Evolutionary conservation across 352 stramenopile genomes (phyloP), one percentile per base, ranked within the genome.

Genomic region (Pythium rhizo-oryzae): DNA sequence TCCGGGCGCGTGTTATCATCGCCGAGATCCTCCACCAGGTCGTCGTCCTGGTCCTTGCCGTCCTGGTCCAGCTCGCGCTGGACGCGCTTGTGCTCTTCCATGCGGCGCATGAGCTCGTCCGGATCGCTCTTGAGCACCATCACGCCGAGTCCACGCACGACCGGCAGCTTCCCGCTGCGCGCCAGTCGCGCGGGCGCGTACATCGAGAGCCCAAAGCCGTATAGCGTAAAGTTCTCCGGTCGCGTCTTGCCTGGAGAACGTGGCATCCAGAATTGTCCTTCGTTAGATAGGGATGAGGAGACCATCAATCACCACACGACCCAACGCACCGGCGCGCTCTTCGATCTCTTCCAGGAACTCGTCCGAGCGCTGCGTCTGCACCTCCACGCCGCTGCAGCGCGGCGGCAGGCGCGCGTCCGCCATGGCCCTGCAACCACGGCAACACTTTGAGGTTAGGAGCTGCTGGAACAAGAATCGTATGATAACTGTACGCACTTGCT

Each of bases 81-180:
- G 28, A 89, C 78, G 51, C 84, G 80, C 67, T 92, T 92, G 47
- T 70, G 84, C 62, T 89, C 77, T 60, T 92, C 80, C 12, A 90
- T 82, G 46, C 76, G 72, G 39, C 78, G 78, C 81, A 92, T 87
- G 46, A 85, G 53, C 8, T 90, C 80, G 35, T 79, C 67, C 8
- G 77, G 71, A 56, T 88, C 76, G 11, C 61, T 79, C 37, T 78
- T 67, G 30, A 88, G 50, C 23, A 81, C 79, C 59, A 90, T 81
- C 28, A 92, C 64, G 16, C 80, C 74, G 4, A 92, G 44, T 0
- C 84, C 81, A 23, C 72, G 79, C 19, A 92, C 81, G 19, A 76
- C 73, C 4, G 81, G 81, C 73, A 92, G 56, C 49, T 82, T 75
- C 49, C 81, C 80, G 43, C 77, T 79, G 23, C 85, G 78, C 24